Percentiles rank a stretch among this genome's conserved stretches.
phyloP scores from a whole-genome alignment of 257 asterid genomes.

The Przewalskia tangutica region DNA sequence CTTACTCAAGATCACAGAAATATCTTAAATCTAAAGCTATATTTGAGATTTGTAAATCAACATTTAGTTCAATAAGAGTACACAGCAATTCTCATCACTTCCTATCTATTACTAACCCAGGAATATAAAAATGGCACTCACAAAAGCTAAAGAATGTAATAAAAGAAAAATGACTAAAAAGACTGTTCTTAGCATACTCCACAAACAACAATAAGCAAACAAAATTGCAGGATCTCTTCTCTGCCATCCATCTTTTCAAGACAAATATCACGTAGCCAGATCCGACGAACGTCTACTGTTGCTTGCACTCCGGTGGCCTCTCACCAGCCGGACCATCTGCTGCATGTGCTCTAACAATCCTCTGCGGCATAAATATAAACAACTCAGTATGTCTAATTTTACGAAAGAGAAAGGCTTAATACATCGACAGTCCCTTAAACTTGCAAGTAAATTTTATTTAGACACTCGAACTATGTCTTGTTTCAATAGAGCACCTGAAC shows the following conservation, averaged over 20 bases:
- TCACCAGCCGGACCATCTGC: constrained; percentile 63
- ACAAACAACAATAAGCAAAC: neutral
- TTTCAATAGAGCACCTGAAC: too few relatives aligned
- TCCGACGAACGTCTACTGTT: constrained; percentile 30
- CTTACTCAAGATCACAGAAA: neutral
- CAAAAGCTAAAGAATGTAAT: neutral
- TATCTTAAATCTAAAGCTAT: neutral
- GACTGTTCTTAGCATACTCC: neutral
- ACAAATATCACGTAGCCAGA: neutral
- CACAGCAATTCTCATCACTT: neutral
- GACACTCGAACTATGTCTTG: too few relatives aligned
- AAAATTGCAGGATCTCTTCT: neutral
- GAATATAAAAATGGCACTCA: neutral
- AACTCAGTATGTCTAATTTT: neutral
- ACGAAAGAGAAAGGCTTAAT: neutral
- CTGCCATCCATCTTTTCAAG: neutral
- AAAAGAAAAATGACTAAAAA: neutral
- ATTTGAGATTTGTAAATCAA: neutral
- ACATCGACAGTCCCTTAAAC: too few relatives aligned
- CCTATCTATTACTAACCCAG: neutral
- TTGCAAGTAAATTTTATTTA: too few relatives aligned
- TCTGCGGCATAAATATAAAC: constrained; percentile 23
- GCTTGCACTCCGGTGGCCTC: constrained; percentile 88
- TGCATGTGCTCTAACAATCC: constrained; percentile 42
- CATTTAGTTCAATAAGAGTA: neutral